Conservation (phyloP, 1,139 yeast species). For the Spathaspora sp. region DNA sequence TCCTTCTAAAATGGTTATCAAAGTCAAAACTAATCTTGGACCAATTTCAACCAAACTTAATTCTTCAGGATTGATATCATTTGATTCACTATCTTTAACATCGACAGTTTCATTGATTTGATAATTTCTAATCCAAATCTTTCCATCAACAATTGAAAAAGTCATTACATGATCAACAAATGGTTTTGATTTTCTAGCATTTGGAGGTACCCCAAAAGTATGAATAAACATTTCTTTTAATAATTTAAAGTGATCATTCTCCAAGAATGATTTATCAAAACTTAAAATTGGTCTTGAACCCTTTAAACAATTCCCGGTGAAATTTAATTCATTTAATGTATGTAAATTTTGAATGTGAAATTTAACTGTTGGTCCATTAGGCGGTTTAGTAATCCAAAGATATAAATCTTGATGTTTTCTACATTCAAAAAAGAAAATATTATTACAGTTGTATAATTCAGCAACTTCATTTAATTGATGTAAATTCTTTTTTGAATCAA, state of each 20-base stretch:
- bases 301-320: constrained; percentile 92
- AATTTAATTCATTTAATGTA: constrained; percentile 92
- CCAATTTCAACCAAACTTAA: constrained; percentile 90
- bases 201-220: constrained; percentile 94
- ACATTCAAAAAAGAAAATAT: constrained; percentile 90
- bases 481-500: constrained; percentile 89
- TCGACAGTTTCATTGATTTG: constrained; percentile 79
- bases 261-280: constrained; percentile 72
- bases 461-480: constrained; percentile 92
- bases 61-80: constrained; percentile 44
- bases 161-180: constrained; percentile 94
- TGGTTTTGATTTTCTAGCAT: constrained; percentile 92
- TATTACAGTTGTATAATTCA: constrained; percentile 95
- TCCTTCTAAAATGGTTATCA: constrained; percentile 90
- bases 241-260: constrained; percentile 61
- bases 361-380: constrained; percentile 96
- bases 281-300: constrained; percentile 96
- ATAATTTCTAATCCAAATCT: constrained; percentile 93
- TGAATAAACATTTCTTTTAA: constrained; percentile 85
- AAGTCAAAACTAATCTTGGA: constrained; percentile 92
- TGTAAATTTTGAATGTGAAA: constrained; percentile 94
- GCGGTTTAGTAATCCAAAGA: constrained; percentile 93
- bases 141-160: constrained; percentile 87
- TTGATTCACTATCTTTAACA: constrained; percentile 46
- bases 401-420: constrained; percentile 96